Percentiles rank a stretch among this genome's conserved stretches.
phyloP scores from a whole-genome alignment of 2,329 filamentous ascomycete species.

The Leptographium lundbergii region DNA sequence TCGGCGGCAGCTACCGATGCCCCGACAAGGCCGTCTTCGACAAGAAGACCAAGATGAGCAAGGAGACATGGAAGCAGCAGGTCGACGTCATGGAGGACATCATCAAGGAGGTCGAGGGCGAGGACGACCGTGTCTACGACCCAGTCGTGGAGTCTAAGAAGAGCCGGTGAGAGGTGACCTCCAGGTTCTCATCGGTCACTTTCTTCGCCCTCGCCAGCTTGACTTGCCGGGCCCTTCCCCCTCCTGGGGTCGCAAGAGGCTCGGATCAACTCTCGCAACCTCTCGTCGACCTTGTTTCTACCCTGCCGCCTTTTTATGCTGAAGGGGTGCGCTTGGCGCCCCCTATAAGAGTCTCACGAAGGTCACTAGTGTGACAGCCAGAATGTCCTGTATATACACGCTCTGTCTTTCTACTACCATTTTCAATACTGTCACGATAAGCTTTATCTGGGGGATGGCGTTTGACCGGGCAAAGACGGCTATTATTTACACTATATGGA shows the following conservation, averaged over 20 bases:
- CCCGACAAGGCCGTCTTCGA: slow-evolving; percentile 78
- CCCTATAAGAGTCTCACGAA: slow-evolving; percentile 3
- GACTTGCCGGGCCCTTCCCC: neutral
- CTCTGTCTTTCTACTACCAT: neutral
- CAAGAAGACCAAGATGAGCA: slow-evolving; percentile 73
- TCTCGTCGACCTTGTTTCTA: neutral
- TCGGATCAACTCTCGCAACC: neutral
- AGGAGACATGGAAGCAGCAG: slow-evolving; percentile 69
- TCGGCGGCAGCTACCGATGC: slow-evolving; percentile 76
- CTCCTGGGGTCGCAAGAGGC: too few relatives aligned
- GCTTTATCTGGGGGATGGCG: neutral
- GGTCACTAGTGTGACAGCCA: neutral
- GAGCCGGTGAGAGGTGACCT: slow-evolving; percentile 14
- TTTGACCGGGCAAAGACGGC: neutral
- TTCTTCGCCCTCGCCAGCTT: neutral
- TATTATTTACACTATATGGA: neutral
- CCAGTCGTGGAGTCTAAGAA: slow-evolving; percentile 30
- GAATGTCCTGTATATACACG: slow-evolving; percentile 6
- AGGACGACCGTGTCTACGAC: slow-evolving; percentile 38
- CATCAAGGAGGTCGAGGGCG: slow-evolving; percentile 55
- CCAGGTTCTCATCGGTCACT: neutral
- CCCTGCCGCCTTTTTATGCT: neutral
- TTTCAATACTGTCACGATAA: neutral
- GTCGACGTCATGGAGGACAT: slow-evolving; percentile 62
- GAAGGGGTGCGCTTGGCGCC: neutral